Evolutionary conservation across 441 rosid species (phyloP), one percentile per base, ranked within the genome.

Genomic region (Populus tomentosa): DNA sequence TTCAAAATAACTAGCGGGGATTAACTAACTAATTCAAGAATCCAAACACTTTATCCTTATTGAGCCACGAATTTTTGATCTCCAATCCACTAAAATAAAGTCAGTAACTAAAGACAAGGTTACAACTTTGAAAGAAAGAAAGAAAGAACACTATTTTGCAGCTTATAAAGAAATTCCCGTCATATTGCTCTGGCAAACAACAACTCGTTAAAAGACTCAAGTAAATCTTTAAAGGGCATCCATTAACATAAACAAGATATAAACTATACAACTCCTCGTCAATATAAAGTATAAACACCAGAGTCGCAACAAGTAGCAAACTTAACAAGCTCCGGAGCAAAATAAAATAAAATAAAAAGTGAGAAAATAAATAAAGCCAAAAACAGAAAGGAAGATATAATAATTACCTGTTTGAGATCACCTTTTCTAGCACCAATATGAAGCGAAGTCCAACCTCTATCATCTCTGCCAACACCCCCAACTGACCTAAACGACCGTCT

Each of bases 361-460:
- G 3, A 10, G 23, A 42, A 66, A 46, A 11, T 46, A 46, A 13
- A 46, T 38, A 13, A 46, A 10, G 13, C 5, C 18, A 46, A 14
- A 32, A 69, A 32, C 63, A 8, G 0, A 14, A 14, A 16, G 5
- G 46, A 10, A 40, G 5, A 40, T 40, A 40, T 5, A 13, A 40
- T 40, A 3, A 42, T 1, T 80, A 90, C 95, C 88, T 83, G 86
- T 82, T 81, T 89, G 80, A 92, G 83, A 84, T 94, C 94, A 65
- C 98, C 98, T 83, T 90, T 90, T 30, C 91, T 84, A 16, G 98
- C 93, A 77, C 89, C 89, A 32, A 94, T 84, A 74, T 94, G 98
- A 74, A 94, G 94, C 79, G 79, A 75, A 74, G 98, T 92, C 97
- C 97, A 94, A 10, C 98, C 98, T 74, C 98, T 85, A 69, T 94